Base-by-base conservation (phyloP, 2,329 filamentous ascomycete genomes). In the Epichloe typhina region DNA sequence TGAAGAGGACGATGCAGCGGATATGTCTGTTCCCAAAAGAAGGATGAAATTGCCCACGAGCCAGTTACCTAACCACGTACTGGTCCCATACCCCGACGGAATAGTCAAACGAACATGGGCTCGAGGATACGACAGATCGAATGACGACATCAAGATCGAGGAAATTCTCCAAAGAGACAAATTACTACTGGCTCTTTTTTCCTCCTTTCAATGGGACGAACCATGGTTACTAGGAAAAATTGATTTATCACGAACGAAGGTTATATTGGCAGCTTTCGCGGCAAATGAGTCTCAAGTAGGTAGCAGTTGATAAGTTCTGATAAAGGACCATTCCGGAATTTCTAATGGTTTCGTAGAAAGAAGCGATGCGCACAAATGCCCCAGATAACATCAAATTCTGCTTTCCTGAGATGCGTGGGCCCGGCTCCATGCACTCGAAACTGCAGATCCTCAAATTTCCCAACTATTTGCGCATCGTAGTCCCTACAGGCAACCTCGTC, bases 401-500 rank as follows among this genome's bases (percentile, higher is more conserved):
- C 62, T 95, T 97, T 61, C 91, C 91, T 15, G 76, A 77, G 2
- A 91, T 96, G 86, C 72, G 80, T 40, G 78, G 80, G 2, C 72
- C 78, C 5, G 84, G 82, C 23, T 82, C 76, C 59, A 95, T 97
- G 89, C 93, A 97, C 66, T 95, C 88, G 47, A 97, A 98, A 63
- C 72, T 97, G 42, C 90, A 95, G 76, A 68, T 97, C 1, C 74
- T 97, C n/a, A 91, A 89, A 59, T 87, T 88, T 58, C 69, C 77
- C 0, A 69, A 69, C 1, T 82, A 89, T 63, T 67, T 96, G 15
- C 80, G 93, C 6, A 74, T 98, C 43, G 91, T 85, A 1, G 73
- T 97, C 2, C 89, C 93, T 0, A 91, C 84, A 3, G 93, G 89
- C 1, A 98, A 98, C 59, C 71, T 96, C 46, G 82, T 86, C 12